phyloP scores from a whole-genome alignment of 148 eudicot species.

The Beta vulgaris region DNA sequence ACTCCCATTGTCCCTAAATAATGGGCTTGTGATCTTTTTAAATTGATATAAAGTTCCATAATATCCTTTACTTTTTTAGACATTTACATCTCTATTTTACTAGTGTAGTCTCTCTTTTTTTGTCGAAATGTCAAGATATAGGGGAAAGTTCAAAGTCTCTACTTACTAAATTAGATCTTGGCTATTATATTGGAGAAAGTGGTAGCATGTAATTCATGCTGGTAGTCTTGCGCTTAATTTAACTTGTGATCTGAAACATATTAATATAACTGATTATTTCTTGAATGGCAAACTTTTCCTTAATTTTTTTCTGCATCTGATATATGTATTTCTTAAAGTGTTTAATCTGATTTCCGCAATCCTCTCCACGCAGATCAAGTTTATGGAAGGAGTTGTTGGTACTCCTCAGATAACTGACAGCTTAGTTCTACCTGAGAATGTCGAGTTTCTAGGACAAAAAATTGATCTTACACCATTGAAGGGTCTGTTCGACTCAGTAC shows the following conservation, averaged over 20 bases:
- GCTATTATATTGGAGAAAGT: too few species aligned
- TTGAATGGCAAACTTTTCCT: too few species aligned
- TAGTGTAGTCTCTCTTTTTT: too few species aligned
- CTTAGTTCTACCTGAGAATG: slow-evolving; percentile 67
- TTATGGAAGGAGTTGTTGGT: slow-evolving; percentile 77
- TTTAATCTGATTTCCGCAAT: neutral
- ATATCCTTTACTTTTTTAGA: too few species aligned
- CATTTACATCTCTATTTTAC: too few species aligned
- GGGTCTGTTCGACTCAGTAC: slow-evolving; percentile 60
- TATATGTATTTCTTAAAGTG: neutral
- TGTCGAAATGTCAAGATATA: too few species aligned
- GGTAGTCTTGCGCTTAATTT: neutral
- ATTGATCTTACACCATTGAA: slow-evolving; percentile 75
- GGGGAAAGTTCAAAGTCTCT: too few species aligned
- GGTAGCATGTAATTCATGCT: neutral
- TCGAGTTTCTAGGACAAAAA: slow-evolving; percentile 75
- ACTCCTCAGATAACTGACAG: slow-evolving; percentile 87
- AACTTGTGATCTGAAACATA: neutral
- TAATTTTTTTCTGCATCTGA: neutral
- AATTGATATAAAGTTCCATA: too few species aligned
- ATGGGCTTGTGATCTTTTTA: too few species aligned
- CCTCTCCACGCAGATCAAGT: slow-evolving; percentile 53
- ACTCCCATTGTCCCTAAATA: too few species aligned
- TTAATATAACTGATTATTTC: neutral
- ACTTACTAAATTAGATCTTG: too few species aligned